These are phyloP conservation scores for Claviceps capensis DNA, from an alignment of 2,329 filamentous ascomycete species.

Conservation along the genomic window DNA sequence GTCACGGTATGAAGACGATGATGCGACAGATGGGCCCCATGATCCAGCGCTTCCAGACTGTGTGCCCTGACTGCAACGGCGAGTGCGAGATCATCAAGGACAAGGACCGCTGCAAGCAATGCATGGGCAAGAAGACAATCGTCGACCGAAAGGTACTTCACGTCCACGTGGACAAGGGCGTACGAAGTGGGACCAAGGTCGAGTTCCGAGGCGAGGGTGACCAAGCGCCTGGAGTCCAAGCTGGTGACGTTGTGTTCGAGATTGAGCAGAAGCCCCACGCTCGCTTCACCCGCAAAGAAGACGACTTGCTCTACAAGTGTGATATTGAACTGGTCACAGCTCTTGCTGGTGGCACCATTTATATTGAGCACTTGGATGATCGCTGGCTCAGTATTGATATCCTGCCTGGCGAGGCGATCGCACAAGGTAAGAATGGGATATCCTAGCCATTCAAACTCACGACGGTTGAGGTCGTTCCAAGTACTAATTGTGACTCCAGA, in stretches of 20 bases:
- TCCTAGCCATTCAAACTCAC: background rate
- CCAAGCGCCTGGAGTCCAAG: slow-evolving; percentile 81
- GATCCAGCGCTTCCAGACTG: slow-evolving; percentile 99
- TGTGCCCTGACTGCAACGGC: slow-evolving; percentile 95
- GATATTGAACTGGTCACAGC: slow-evolving; percentile 95
- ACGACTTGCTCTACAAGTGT: slow-evolving; percentile 88
- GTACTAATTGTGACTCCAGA: slow-evolving; percentile 35
- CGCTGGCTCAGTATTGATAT: slow-evolving; percentile 93
- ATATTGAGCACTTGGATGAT: slow-evolving; percentile 93
- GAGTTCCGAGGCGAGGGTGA: slow-evolving; percentile 96
- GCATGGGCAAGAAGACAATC: slow-evolving; percentile 92
- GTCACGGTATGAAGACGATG: slow-evolving; percentile 98
- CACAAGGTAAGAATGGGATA: slow-evolving; percentile 54
- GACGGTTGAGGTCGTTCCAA: background rate
- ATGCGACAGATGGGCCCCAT: slow-evolving; percentile 99
- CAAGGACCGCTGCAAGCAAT: slow-evolving; percentile 95
- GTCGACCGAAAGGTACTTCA: slow-evolving; percentile 97
- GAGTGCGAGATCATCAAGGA: slow-evolving; percentile 95
- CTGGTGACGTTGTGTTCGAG: slow-evolving; percentile 95
- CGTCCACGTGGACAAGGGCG: slow-evolving; percentile 91
- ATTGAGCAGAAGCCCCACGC: slow-evolving; percentile 98
- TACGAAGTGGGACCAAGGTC: slow-evolving; percentile 87
- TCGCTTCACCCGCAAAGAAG: slow-evolving; percentile 89
- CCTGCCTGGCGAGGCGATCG: slow-evolving; percentile 84
- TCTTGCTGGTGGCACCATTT: slow-evolving; percentile 78